Base-by-base conservation (phyloP, 805 yeast genomes). In the Lipomyces sp. region DNA sequence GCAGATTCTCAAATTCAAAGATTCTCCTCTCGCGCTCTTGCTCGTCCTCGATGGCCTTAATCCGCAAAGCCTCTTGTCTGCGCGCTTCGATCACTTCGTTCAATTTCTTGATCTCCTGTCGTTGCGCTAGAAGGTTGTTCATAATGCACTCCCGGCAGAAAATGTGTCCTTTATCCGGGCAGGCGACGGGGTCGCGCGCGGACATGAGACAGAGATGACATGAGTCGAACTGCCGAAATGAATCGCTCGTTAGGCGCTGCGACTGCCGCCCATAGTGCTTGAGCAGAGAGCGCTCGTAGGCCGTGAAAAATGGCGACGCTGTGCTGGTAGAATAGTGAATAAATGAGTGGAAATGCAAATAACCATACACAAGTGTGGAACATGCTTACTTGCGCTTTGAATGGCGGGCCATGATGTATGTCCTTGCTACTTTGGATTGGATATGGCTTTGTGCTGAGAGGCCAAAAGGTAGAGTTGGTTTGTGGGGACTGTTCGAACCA, bases 141-240 rank as follows among this genome's bases (percentile, higher is more conserved):
- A 55, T 26, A 19, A 57, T 53, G 35, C 61, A 57, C 32, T 53
- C 49, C 13, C 55, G 43, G 42, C 61, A 57, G 28, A 57, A 57
- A 8, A 57, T 39, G 28, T 57, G 61, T 28, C 61, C 61, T 19
- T 45, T 32, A 10, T 38, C 22, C 4, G 55, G 53, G 23, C 61
- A 57, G 16, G 61, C 60, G 3, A 57, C 61, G 11, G 61, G 61
- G 34, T 52, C 58, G 16, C 59, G 43, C 8, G 61, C 60, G 3
- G 51, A 26, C 55, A 52, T 46, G 21, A 57, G 51, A 42, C 61
- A 57, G 8, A 57, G 40, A 33, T 45, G 26, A 35, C 61, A 57
- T 13, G 58, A 47, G 26, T 57, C 61, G 39, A 53, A 49, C 7
- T 38, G 44, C n/a, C 52, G 51, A 39, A 57, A 57, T 13, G 59